Evolutionary conservation across 306 rosid genomes (phyloP).

Genomic region (Ammopiptanthus mongolicus): DNA sequence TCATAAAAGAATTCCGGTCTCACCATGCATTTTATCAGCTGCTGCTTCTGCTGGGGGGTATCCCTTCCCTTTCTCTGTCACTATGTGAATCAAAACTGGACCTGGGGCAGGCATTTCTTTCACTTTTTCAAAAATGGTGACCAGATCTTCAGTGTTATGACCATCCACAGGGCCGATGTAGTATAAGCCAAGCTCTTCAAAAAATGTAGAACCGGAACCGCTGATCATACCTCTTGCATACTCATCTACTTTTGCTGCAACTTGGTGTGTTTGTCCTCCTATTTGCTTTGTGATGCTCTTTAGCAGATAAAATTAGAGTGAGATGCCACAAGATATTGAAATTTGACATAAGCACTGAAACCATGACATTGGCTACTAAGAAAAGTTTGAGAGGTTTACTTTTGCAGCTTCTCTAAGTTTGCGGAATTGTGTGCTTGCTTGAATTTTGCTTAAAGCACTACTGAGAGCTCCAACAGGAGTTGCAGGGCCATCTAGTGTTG

Average conservation of each 20-base stretch:
- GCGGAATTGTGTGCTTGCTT: slow-evolving; percentile 73
- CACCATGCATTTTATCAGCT: slow-evolving; percentile 86
- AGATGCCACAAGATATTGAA: neutral
- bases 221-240: slow-evolving; percentile 82
- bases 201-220: slow-evolving; percentile 73
- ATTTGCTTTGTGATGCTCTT: slow-evolving; percentile 70
- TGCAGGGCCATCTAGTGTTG: slow-evolving; percentile 95
- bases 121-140: slow-evolving; percentile 61
- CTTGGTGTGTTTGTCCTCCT: slow-evolving; percentile 66
- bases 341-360: neutral
- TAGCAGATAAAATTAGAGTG: slow-evolving; percentile 17
- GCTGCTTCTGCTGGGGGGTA: slow-evolving; percentile 89
- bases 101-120: slow-evolving; percentile 80
- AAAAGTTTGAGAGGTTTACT: slow-evolving; percentile 37
- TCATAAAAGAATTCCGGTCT: neutral
- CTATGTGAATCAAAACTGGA: slow-evolving; percentile 80
- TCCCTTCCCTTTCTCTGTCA: slow-evolving; percentile 95
- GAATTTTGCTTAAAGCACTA: slow-evolving; percentile 66
- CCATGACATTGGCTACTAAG: neutral
- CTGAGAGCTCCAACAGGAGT: slow-evolving; percentile 89
- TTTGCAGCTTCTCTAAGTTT: slow-evolving; percentile 84
- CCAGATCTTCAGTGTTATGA: slow-evolving; percentile 62
- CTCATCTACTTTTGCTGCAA: slow-evolving; percentile 87
- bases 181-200: slow-evolving; percentile 89
- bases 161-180: slow-evolving; percentile 95